Evolutionary conservation across 2,329 filamentous ascomycete species (phyloP).

Genomic region (Pestalotiopsis sp.): DNA sequence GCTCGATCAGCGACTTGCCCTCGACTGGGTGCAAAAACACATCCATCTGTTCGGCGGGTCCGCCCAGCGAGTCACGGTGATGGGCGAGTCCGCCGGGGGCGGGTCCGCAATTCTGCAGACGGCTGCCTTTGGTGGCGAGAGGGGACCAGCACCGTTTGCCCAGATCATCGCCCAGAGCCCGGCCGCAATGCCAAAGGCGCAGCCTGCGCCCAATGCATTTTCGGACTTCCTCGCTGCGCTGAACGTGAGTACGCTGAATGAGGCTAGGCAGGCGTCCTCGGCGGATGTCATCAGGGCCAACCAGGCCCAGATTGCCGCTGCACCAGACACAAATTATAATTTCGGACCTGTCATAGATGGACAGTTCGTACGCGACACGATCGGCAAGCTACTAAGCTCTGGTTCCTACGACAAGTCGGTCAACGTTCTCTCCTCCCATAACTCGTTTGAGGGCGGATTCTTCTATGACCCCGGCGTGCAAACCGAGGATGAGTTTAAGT

Average conservation of each 20-base stretch:
- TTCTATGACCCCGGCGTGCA: neutral
- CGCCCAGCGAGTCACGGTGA: neutral
- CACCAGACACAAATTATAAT: neutral
- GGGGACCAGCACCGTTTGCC: neutral
- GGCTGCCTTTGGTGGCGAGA: neutral
- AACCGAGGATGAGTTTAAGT: neutral
- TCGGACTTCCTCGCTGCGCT: neutral
- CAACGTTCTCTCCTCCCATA: neutral
- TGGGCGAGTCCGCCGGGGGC: constrained; percentile 2
- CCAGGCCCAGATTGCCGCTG: neutral
- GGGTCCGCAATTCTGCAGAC: neutral
- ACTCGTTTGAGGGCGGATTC: constrained; percentile 2
- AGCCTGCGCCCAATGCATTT: neutral
- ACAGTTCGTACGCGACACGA: neutral
- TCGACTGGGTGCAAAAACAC: constrained; percentile 6
- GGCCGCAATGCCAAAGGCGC: neutral
- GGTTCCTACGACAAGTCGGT: neutral
- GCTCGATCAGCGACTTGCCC: neutral
- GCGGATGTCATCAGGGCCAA: neutral
- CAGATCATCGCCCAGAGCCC: neutral
- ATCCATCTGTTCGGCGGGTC: constrained; percentile 2
- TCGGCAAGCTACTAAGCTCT: neutral
- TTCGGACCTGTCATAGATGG: neutral
- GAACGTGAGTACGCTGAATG: neutral
- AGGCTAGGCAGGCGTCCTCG: neutral